phyloP scores from a whole-genome alignment of 495 filamentous ascomycete genomes.

The Podospora anserina region DNA sequence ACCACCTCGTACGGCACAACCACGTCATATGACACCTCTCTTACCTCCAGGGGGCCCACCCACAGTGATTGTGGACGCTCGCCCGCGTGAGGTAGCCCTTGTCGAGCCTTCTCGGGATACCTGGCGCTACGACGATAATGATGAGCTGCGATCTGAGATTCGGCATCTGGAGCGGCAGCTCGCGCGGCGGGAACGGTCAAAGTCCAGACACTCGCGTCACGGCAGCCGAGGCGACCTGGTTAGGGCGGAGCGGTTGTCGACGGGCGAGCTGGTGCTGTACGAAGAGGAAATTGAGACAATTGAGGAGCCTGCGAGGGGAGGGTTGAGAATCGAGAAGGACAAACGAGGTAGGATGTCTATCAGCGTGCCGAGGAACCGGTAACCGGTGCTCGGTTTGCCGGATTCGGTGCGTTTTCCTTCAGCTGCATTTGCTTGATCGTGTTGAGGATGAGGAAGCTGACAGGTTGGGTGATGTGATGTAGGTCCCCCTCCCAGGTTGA shows the following conservation, averaged over 20 bases:
- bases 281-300: slow-evolving; percentile 54
- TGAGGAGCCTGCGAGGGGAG: slow-evolving; percentile 47
- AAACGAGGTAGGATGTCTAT: slow-evolving; percentile 82
- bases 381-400: slow-evolving; percentile 31
- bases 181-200: slow-evolving; percentile 17
- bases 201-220: slow-evolving; percentile 20
- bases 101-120: neutral
- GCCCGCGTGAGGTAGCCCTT: slow-evolving; percentile 40
- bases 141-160: slow-evolving; percentile 43
- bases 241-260: slow-evolving; percentile 44
- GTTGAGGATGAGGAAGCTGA: slow-evolving; percentile 22
- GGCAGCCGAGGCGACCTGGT: slow-evolving; percentile 40
- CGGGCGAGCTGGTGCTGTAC: slow-evolving; percentile 52
- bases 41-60: slow-evolving; percentile 27
- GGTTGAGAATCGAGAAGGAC: slow-evolving; percentile 72
- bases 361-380: slow-evolving; percentile 55
- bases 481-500: slow-evolving; percentile 56
- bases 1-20: slow-evolving; percentile 10
- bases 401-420: slow-evolving; percentile 20
- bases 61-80: slow-evolving; percentile 35
- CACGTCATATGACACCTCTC: slow-evolving; percentile 21
- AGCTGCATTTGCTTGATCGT: neutral
- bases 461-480: slow-evolving; percentile 8
- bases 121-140: slow-evolving; percentile 17
- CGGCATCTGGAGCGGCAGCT: slow-evolving; percentile 36